phyloP scores from a whole-genome alignment of 179 eudicot genomes.

The Spergularia azorica region DNA sequence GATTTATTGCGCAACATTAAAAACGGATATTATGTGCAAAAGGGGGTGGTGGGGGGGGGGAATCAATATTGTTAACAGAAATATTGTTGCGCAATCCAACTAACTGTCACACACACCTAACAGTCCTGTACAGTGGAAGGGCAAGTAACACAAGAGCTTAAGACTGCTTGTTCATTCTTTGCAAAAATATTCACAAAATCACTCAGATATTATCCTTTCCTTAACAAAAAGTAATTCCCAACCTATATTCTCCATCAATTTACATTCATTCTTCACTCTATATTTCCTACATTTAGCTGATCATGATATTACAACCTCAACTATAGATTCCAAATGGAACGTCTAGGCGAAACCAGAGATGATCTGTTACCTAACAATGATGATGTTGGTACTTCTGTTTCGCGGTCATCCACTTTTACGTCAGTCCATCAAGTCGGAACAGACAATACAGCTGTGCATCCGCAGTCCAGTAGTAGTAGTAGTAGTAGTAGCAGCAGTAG shows the following conservation, averaged over 20 bases:
- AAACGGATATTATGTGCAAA: too few relatives aligned
- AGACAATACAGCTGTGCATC: constrained; percentile 24
- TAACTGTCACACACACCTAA: constrained; percentile 31
- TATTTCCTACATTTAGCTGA: background rate
- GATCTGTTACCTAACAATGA: background rate
- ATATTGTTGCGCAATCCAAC: background rate
- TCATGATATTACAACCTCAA: background rate
- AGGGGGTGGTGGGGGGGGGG: too few relatives aligned
- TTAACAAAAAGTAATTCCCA: background rate
- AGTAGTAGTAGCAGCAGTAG: too few relatives aligned
- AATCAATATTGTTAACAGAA: too few relatives aligned
- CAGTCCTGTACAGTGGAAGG: constrained; percentile 24
- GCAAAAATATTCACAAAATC: too few relatives aligned
- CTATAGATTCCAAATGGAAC: constrained; percentile 31
- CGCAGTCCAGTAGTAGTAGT: constrained; percentile 8
- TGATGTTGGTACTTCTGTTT: constrained; percentile 15
- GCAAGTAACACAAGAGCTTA: constrained; percentile 1
- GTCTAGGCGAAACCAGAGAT: constrained; percentile 13
- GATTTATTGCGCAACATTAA: too few relatives aligned
- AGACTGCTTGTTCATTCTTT: background rate
- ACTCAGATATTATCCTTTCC: background rate
- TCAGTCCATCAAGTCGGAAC: constrained; percentile 25
- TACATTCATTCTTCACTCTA: too few relatives aligned
- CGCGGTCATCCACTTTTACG: constrained; percentile 19
- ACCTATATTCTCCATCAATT: background rate